These are phyloP conservation scores for Vitis riparia DNA, from an alignment of 164 flowering plant genomes.

Conservation along the genomic window DNA sequence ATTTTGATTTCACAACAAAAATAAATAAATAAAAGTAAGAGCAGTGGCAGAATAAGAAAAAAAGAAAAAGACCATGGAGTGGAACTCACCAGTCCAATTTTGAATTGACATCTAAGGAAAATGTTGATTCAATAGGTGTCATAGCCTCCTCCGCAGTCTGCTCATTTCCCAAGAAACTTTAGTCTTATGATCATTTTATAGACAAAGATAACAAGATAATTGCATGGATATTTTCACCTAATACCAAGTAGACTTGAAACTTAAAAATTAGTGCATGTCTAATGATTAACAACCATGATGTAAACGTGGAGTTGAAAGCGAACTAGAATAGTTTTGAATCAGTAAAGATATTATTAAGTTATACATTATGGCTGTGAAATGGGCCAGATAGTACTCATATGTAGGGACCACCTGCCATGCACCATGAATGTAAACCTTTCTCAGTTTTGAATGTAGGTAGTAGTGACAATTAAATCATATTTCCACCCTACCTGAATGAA, in stretches of 20 bases:
- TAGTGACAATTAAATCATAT: not conserved
- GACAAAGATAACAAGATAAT: too few species aligned
- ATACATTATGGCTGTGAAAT: too few species aligned
- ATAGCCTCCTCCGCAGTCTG: slow-evolving; percentile 29
- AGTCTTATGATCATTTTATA: not conserved
- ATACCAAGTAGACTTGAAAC: too few species aligned
- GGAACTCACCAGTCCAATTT: slow-evolving; percentile 26
- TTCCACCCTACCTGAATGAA: not conserved
- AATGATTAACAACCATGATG: too few species aligned
- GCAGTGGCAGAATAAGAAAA: not conserved
- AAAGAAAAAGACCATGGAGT: not conserved
- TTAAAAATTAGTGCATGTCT: too few species aligned
- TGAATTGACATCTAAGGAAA: slow-evolving; percentile 22
- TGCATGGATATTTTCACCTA: too few species aligned
- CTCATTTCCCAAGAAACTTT: not conserved
- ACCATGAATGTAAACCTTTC: not conserved
- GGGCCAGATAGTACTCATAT: too few species aligned
- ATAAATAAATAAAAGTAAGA: not conserved
- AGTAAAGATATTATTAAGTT: too few species aligned
- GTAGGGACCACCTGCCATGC: not conserved
- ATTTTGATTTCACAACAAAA: not conserved
- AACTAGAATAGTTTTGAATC: too few species aligned
- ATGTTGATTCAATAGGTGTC: slow-evolving; percentile 28
- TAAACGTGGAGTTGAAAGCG: too few species aligned
- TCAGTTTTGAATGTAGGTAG: not conserved